Base-by-base conservation (phyloP, 495 filamentous ascomycete species). In the Penicillium paxilli region DNA sequence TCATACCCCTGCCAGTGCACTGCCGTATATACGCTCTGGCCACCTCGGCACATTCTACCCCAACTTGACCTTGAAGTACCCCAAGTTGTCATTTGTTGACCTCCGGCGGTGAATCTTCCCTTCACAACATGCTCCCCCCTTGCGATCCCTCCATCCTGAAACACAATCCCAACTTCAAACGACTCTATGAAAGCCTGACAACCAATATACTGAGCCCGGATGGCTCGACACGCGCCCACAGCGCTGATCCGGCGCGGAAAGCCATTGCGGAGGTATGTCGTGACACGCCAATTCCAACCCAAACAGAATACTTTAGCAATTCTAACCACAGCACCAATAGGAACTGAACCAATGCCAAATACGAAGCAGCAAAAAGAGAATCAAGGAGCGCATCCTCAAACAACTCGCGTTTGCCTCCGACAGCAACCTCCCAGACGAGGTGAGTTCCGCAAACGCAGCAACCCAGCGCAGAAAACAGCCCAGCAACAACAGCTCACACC, bases 141-240 rank as follows among this genome's bases (percentile, higher is more conserved):
- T 76, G 87, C 46, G 85, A 89, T 25, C 77, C 82, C 22, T 63
- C 75, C 1, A 76, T 90, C 42, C 70, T 90, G 2, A 71, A 81
- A 45, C 74, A 73, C 23, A 89, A 88, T 51, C 84, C 84, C 20
- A 74, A 84, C 41, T 90, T 90, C 56, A 82, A 84, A 47, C 74
- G 70, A 23, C 73, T 90, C 1, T 84, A 88, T 63, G 76, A 81
- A 16, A 81, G 79, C 16, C 60, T 90, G 6, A 84, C 84, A 0
- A 78, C 71, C 1, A 76, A 69, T 0, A 63, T 87, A 7, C 72
- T 90, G 21, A 84, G 85, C 51, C 67, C 79, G 0, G 80, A 87
- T 76, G 84, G 80, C 12, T 86, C 84, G 12, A 87, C 84, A 0
- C 81, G 78, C 58, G 72, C 78, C 28, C 70, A 83, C 51, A 67